Conservation (phyloP, 2,329 filamentous ascomycete species). For the Cladosporium halotolerans region DNA sequence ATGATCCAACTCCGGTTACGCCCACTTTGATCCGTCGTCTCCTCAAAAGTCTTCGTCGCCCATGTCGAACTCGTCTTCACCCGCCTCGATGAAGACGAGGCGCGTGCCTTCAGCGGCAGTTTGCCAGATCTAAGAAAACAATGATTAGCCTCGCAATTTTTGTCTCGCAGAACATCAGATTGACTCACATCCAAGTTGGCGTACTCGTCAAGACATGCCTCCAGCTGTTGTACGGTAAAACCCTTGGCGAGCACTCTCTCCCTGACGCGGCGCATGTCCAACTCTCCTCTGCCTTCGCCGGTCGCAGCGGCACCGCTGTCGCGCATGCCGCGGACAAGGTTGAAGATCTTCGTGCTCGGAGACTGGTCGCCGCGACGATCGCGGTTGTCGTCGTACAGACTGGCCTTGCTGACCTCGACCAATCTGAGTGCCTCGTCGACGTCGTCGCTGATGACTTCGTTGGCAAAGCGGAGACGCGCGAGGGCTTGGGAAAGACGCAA, state of each 20-base stretch:
- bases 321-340: conserved; percentile 81
- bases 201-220: conserved; percentile 82
- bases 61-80: conserved; percentile 36
- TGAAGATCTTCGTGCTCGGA: conserved; percentile 85
- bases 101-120: conserved; percentile 49
- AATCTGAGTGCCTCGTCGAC: conserved; percentile 91
- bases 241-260: conserved; percentile 92
- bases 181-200: conserved; percentile 78
- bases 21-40: background rate
- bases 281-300: conserved; percentile 67
- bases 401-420: conserved; percentile 89
- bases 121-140: conserved; percentile 44
- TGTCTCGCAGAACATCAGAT: conserved; percentile 5
- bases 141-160: conserved; percentile 26
- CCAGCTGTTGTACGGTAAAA: conserved; percentile 91
- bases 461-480: conserved; percentile 82
- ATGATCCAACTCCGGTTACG: background rate
- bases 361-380: conserved; percentile 61
- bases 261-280: conserved; percentile 82
- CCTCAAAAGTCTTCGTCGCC: conserved; percentile 23
- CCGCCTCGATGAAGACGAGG: conserved; percentile 50
- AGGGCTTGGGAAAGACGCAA: conserved; percentile 90
- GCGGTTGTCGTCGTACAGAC: conserved; percentile 65
- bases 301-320: conserved; percentile 77
- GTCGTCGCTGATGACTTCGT: conserved; percentile 80